These are phyloP conservation scores for Byssochlamys sp. DNA, from an alignment of 2,329 filamentous ascomycete species.

Conservation along the genomic window DNA sequence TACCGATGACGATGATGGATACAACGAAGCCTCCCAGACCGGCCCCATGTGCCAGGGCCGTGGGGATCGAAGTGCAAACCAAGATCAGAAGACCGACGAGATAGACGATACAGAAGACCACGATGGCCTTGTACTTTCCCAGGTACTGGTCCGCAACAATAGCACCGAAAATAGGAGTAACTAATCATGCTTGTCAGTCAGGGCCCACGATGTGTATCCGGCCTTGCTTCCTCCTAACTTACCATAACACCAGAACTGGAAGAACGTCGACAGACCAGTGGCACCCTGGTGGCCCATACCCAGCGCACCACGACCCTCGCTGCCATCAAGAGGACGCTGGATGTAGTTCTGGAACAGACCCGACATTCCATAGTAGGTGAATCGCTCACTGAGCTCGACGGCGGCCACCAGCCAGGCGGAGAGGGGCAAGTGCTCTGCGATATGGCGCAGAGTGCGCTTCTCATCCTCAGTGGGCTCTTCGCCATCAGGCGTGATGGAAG, in stretches of 20 bases:
- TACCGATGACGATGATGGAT: constrained; percentile 52
- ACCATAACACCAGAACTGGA: constrained; percentile 48
- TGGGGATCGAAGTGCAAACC: constrained; percentile 46
- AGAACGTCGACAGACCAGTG: constrained; percentile 44
- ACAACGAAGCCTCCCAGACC: constrained; percentile 48
- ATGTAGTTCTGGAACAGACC: constrained; percentile 51
- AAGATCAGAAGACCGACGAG: constrained; percentile 48
- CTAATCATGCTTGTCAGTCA: constrained; percentile 8
- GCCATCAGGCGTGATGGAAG: constrained; percentile 34
- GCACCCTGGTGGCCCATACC: constrained; percentile 37
- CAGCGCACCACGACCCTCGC: constrained; percentile 31
- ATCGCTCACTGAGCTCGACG: constrained; percentile 50
- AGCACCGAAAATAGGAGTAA: constrained; percentile 51
- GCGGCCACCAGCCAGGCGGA: constrained; percentile 49
- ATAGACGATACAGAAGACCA: constrained; percentile 49
- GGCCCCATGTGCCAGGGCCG: constrained; percentile 40
- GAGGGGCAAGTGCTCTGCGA: constrained; percentile 47
- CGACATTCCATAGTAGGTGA: constrained; percentile 49
- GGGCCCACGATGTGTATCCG: neutral
- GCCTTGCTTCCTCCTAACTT: constrained; percentile 4
- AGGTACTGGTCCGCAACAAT: constrained; percentile 52
- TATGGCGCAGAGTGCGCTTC: constrained; percentile 41
- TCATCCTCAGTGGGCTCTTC: constrained; percentile 47
- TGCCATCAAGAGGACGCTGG: constrained; percentile 31
- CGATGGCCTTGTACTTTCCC: constrained; percentile 53